Base-by-base conservation (phyloP, 2,329 filamentous ascomycete genomes). In the Chaetothyriales sp. region DNA sequence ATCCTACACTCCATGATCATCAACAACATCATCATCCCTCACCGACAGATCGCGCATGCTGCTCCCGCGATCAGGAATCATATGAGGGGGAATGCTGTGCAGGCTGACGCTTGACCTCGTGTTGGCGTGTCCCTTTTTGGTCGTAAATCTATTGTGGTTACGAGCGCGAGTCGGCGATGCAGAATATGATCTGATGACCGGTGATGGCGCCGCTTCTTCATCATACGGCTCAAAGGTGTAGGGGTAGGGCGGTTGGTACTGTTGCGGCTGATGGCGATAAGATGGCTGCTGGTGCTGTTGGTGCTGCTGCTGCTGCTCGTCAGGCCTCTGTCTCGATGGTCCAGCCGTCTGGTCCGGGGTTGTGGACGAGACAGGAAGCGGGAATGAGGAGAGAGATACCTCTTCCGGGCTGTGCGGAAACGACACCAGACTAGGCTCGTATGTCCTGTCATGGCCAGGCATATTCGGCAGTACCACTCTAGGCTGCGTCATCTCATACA, bases 51-150 rank as follows among this genome's bases (percentile, higher is more conserved):
- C 56, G 6, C 56, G 52, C 48, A 49, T 49, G 43, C 56, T 58
- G 46, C 56, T 58, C 18, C 54, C 54, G 3, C 56, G 55, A 49
- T 57, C 56, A 2, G 56, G 56, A 45, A 58, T 55, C 56, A 57
- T 51, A 46, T 58, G 56, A 36, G 44, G 50, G 18, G 56, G 56
- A 46, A 58, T 58, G 50, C 56, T 58, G 46, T 55, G 57, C 26
- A 43, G 48, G 8, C 55, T 57, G 25, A 48, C 32, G 44, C 49
- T 55, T 10, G 45, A 26, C 22, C 15, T 26, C 3, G 9, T 15
- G 15, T 39, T 39, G 32, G 15, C 32, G 12, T 39, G 32, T 5
- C 32, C 32, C 10, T 15, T 15, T 15, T 15, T 39, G 3, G 2
- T 39, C 8, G 32, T 15, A 12, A 39, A 15, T 5, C 15, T 39